phyloP scores from a whole-genome alignment of 768 basidiomycete genomes.

The Solioccasus polychromus region DNA sequence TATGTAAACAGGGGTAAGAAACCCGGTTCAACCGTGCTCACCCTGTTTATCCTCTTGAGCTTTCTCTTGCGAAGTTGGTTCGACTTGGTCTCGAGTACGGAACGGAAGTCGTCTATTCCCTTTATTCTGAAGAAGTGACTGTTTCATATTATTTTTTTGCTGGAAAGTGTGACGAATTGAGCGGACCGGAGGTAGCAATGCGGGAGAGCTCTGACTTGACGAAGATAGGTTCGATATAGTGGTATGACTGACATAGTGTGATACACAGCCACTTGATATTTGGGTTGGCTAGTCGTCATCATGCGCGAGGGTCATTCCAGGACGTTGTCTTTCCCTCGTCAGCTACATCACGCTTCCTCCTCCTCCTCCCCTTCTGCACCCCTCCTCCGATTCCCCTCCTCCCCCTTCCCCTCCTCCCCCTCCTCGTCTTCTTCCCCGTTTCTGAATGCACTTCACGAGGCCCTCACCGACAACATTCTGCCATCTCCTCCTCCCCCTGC shows the following conservation, averaged over 20 bases:
- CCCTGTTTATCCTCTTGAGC: conserved; percentile 52
- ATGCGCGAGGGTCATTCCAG: conserved; percentile 7
- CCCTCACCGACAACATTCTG: conserved; percentile 39
- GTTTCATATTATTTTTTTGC: conserved; percentile 3
- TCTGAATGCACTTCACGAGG: conserved; percentile 42
- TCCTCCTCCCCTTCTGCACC: conserved; percentile 10
- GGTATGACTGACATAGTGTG: conserved; percentile 18
- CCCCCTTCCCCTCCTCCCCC: neutral
- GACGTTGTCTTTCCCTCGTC: conserved; percentile 15
- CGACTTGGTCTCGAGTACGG: conserved; percentile 37
- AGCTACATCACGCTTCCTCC: conserved; percentile 8
- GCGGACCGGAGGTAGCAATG: conserved; percentile 47
- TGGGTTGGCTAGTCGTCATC: too few relatives aligned
- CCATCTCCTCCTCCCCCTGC: conserved; percentile 45
- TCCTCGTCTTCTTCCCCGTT: conserved; percentile 30
- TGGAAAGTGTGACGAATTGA: neutral
- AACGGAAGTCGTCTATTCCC: conserved; percentile 54
- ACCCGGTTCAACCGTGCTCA: conserved; percentile 16
- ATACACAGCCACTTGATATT: conserved; percentile 14
- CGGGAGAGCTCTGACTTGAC: conserved; percentile 43
- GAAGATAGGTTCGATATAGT: conserved; percentile 39
- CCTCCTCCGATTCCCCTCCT: conserved; percentile 16
- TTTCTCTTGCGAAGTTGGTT: conserved; percentile 36
- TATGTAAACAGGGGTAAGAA: neutral
- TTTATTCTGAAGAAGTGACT: conserved; percentile 68